Evolutionary conservation across 768 basidiomycete species (phyloP).

Genomic region (Mycena latifolia): DNA sequence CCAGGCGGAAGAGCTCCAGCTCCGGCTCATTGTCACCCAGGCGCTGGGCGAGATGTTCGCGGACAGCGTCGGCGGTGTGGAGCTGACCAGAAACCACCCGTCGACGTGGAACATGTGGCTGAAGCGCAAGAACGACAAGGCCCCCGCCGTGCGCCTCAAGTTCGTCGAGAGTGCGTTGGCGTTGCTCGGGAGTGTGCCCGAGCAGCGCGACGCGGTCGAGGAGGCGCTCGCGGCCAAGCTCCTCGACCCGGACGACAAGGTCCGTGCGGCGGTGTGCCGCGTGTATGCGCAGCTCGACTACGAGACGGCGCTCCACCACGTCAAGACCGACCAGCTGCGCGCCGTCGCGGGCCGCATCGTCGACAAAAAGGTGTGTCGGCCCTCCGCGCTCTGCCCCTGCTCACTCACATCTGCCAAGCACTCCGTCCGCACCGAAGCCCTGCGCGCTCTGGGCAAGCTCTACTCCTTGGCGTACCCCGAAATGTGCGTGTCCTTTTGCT

Average conservation of each 20-base stretch:
- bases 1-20: constrained; percentile 75
- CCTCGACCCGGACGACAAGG: constrained; percentile 90
- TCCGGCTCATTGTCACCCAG: constrained; percentile 86
- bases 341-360: constrained; percentile 76
- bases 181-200: constrained; percentile 74
- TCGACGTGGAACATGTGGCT: constrained; percentile 90
- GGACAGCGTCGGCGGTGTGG: constrained; percentile 72
- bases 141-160: constrained; percentile 75
- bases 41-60: constrained; percentile 93
- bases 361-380: constrained; percentile 83
- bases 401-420: constrained; percentile 48
- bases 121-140: constrained; percentile 82
- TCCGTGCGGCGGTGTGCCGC: constrained; percentile 87
- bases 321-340: constrained; percentile 71
- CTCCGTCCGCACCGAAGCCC: constrained; percentile 79
- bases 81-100: constrained; percentile 85
- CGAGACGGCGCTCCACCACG: constrained; percentile 89
- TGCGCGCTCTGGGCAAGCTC: constrained; percentile 80
- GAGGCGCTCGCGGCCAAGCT: constrained; percentile 76
- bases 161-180: constrained; percentile 80
- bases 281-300: constrained; percentile 89
- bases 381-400: neutral
- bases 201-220: constrained; percentile 78
- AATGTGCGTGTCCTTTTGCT: constrained; percentile 69
- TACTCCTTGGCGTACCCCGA: constrained; percentile 89